Evolutionary conservation across 345 rosid genomes (phyloP), one percentile per base, ranked within the genome.

Genomic region (Eucalyptus sp.): DNA sequence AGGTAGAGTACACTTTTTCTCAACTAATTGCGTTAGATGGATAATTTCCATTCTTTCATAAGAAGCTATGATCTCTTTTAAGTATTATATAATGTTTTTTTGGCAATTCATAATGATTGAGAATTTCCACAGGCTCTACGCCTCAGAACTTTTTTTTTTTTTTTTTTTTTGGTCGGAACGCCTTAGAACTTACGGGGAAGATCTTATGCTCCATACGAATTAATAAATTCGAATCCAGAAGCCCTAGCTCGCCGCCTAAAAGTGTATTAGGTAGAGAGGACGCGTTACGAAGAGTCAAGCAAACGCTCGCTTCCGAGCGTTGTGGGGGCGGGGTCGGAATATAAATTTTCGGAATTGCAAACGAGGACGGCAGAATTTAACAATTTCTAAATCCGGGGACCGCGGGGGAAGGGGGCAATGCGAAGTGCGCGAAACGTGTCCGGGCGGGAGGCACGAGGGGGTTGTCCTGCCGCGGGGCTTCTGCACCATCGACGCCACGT

Each of bases 401-500:
- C 33, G 68, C 3, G 83, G 25, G 14, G 25, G 46, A 8, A 18
- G 41, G 60, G 41, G 20, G 10, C 41, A n/a, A 76, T 24, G 83
- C 48, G 43, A 41, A 10, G 48, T 76, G 83, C 83, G 24, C 3
- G 83, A 76, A 18, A 76, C 83, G 83, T 20, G 83, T 71, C 46
- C 6, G 13, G 83, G 46, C 83, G 83, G 27, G 27, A 71, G 46
- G 83, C 25, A 13, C 27, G 83, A 37, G 83, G 27, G 20, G 80
- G 9, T 16, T 68, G 80, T 68, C 80, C 80, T 33, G 17, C 22
- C 48, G 27, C 83, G 14, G 43, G 43, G 33, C 5, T n/a, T 20
- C 43, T 86, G 88, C 88, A 17, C 76, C 89, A 13, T 90, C 90
- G 68, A 86, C 62, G 86, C 93, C 94, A 92, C 93, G 92, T 93